phyloP scores from a whole-genome alignment of 306 rosid genomes.

The Quercus engelmannii region DNA sequence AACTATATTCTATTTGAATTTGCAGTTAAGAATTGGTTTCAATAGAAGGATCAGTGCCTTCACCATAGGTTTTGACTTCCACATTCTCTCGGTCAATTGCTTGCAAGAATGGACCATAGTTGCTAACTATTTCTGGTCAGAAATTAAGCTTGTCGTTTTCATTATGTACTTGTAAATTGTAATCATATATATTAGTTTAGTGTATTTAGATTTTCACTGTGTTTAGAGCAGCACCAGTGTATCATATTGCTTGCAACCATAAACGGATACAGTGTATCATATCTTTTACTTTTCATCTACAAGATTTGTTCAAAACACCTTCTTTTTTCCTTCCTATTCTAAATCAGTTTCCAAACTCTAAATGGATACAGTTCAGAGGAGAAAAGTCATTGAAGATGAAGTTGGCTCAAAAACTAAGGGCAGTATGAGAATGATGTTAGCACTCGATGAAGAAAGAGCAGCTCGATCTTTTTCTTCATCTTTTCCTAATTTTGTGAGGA shows the following conservation, averaged over 20 bases:
- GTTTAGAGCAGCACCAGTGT: background rate
- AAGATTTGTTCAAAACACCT: background rate
- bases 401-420: constrained; percentile 51
- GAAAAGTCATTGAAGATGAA: constrained; percentile 58
- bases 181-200: background rate
- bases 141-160: background rate
- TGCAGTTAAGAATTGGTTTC: constrained; percentile 5
- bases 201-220: background rate
- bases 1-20: constrained; percentile 16
- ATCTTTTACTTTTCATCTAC: background rate
- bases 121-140: background rate
- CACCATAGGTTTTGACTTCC: constrained; percentile 6
- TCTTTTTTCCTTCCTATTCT: background rate
- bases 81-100: background rate
- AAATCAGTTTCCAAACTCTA: constrained; percentile 30
- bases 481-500: constrained; percentile 82
- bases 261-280: too few species aligned
- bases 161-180: background rate
- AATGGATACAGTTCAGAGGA: constrained; percentile 53
- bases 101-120: background rate
- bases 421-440: constrained; percentile 69
- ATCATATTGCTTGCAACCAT: background rate
- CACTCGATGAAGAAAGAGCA: constrained; percentile 71
- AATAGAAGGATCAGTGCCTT: background rate
- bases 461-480: constrained; percentile 75